A percentile compares a stretch with the other conserved stretches of the same genome.
These are phyloP conservation scores for Eucalyptus coolabah DNA, from an alignment of 345 rosid genomes.

Conservation along the genomic window DNA sequence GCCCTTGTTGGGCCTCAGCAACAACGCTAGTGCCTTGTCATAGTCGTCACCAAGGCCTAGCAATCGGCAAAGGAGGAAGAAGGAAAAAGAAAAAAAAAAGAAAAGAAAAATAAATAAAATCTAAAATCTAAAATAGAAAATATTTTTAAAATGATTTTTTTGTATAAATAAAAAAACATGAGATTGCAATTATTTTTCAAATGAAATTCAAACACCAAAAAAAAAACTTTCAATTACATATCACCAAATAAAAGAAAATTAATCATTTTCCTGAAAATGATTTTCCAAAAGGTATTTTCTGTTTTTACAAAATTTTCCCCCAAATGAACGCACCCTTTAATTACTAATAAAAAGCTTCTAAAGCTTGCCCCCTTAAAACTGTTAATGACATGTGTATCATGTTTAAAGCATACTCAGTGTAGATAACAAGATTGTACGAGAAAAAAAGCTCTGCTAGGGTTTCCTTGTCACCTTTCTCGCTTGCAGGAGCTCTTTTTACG, in stretches of 20 bases:
- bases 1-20: neutral
- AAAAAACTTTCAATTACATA: accelerated
- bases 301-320: neutral
- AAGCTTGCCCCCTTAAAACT: neutral
- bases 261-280: neutral
- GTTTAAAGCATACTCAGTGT: neutral
- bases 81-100: too few relatives aligned
- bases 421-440: neutral
- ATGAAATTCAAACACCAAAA: neutral
- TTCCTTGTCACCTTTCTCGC: neutral
- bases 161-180: too few relatives aligned
- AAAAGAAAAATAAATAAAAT: too few relatives aligned
- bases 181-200: neutral
- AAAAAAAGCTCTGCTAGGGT: neutral
- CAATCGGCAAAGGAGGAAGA: accelerated
- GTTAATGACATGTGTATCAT: neutral
- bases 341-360: neutral
- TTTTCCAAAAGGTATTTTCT: neutral
- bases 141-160: too few relatives aligned
- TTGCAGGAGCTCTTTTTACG: neutral
- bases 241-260: too few relatives aligned
- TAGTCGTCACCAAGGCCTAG: accelerated
- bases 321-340: neutral
- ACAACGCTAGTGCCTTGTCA: neutral
- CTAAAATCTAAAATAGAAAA: too few relatives aligned